Conservation (phyloP, 2,329 filamentous ascomycete genomes). For the Canariomyces notabilis region DNA sequence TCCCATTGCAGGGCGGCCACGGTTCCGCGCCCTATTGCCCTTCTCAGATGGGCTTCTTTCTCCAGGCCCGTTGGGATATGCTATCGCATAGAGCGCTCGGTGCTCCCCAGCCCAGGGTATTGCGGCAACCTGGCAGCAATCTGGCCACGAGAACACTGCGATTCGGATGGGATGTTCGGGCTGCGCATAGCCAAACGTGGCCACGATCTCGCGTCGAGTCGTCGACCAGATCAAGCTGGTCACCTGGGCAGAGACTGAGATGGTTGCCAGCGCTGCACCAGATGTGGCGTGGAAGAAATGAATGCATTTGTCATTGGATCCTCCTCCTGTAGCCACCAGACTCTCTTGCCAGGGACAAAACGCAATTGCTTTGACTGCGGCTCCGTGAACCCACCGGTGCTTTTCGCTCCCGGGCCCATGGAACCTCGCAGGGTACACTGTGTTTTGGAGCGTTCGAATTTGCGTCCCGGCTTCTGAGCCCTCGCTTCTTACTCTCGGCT, state of each 20-base stretch:
- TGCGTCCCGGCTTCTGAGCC: conserved; percentile 16
- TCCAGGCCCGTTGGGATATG: conserved; percentile 59
- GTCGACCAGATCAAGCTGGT: conserved; percentile 89
- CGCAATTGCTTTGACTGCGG: conserved; percentile 92
- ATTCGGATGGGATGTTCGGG: conserved; percentile 86
- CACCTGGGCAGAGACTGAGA: conserved; percentile 88
- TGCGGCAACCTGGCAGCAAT: conserved; percentile 76
- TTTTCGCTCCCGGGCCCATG: conserved; percentile 55
- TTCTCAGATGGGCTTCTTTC: conserved; percentile 32
- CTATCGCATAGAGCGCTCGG: conserved; percentile 79
- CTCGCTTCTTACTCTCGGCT: conserved; percentile 4
- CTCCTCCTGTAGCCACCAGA: conserved; percentile 84
- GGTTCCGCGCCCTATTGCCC: conserved; percentile 47
- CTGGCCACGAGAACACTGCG: conserved; percentile 91
- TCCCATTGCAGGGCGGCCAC: conserved; percentile 54
- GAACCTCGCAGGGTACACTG: conserved; percentile 38
- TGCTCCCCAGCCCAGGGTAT: conserved; percentile 79
- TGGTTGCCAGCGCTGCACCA: conserved; percentile 79
- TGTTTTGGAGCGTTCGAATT: conserved; percentile 27
- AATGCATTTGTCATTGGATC: conserved; percentile 90
- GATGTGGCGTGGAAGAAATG: conserved; percentile 90
- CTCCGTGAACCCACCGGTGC: conserved; percentile 72
- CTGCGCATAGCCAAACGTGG: conserved; percentile 89
- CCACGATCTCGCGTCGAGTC: conserved; percentile 79
- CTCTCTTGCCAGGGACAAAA: conserved; percentile 93